Evolutionary conservation across 805 yeast genomes (phyloP), one percentile per base, ranked within the genome.

Genomic region (Starmerella stellata): DNA sequence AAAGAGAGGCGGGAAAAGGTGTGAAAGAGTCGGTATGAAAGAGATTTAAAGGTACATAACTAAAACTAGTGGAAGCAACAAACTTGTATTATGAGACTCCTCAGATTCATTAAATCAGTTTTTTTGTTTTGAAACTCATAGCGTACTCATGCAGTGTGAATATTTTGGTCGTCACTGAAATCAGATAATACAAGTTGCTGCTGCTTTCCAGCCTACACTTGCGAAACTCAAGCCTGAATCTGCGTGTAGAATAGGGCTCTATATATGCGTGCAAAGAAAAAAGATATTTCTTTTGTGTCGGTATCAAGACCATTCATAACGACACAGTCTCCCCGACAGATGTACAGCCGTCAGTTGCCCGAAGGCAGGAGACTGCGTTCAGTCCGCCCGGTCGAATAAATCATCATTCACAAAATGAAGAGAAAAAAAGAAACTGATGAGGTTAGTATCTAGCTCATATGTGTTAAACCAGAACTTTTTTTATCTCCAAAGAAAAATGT

Each of bases 351-450:
- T 34, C 37, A 37, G 47, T 38, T 49, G 49, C 47, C n/a, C 40
- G 15, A 39, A 14, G 32, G 45, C 46, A 30, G 49, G 39, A 32
- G 32, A 28, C 18, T 33, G 33, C 34, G 33, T 32, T 56, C 49
- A 46, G 60, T 55, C 60, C 60, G 60, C 60, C 60, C 60, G 60
- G 60, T 56, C 60, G 58, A 52, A 45, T 44, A 43, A 45, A 49
- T 56, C 60, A 39, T 56, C 59, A 54, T 52, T 45, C 55, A 48
- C 52, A 40, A 21, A 13, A 32, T 43, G n/a, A n/a, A n/a, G n/a
- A n/a, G n/a, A n/a, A n/a, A n/a, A n/a, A n/a, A n/a, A n/a, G n/a
- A n/a, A n/a, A n/a, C 38, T 27, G 17, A 21, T 4, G 37, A n/a
- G 14, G 53, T 48, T 51, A 48, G 53, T 44, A 39, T 30, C 32